Evolutionary conservation across 2,329 filamentous ascomycete genomes (phyloP).

Genomic region (Tolypocladium album): DNA sequence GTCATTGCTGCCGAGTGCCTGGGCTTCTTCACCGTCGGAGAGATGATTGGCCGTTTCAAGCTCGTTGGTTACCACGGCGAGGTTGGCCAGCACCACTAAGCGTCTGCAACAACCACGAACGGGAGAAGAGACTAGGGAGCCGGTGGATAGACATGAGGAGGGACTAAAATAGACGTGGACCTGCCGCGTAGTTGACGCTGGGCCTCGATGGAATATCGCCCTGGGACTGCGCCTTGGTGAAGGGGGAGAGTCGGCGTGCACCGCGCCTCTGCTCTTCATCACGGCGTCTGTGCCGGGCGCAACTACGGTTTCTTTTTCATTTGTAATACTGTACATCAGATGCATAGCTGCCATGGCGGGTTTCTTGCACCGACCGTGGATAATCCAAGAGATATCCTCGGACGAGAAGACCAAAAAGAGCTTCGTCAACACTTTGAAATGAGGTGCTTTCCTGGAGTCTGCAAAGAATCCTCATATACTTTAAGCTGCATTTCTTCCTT

Average conservation of each 20-base stretch:
- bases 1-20: slow-evolving; percentile 78
- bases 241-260: neutral
- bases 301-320: slow-evolving; percentile 4
- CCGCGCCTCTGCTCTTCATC: neutral
- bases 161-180: neutral
- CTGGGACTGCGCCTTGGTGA: neutral
- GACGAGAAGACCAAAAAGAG: neutral
- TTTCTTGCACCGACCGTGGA: neutral
- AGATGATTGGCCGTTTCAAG: slow-evolving; percentile 95
- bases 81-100: slow-evolving; percentile 48
- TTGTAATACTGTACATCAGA: slow-evolving; percentile 8
- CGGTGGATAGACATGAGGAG: neutral
- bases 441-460: neutral
- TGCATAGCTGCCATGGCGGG: slow-evolving; percentile 3
- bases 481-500: neutral
- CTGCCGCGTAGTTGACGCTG: neutral
- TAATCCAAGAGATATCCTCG: neutral
- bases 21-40: slow-evolving; percentile 95
- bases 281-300: neutral
- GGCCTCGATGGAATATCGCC: neutral
- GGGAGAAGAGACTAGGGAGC: neutral
- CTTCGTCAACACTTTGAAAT: neutral
- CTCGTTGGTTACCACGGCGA: slow-evolving; percentile 83
- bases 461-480: neutral
- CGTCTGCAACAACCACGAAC: neutral